Base-by-base conservation (phyloP, 495 filamentous ascomycete species). In the Aeminium ludgeri region DNA sequence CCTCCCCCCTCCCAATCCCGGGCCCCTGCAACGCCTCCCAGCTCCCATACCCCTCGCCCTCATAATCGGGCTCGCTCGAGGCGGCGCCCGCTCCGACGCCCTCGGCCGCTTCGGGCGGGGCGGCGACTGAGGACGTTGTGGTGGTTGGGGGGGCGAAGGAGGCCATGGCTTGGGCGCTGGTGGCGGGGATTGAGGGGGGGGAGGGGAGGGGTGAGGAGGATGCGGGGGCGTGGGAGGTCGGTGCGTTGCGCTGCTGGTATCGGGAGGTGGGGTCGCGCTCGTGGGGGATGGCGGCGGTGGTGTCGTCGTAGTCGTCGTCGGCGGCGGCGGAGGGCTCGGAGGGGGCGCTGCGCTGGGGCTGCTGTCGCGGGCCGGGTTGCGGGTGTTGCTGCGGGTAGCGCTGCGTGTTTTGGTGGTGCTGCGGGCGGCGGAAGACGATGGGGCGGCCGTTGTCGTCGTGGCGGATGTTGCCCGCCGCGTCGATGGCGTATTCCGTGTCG, bases 1-100 rank as follows among this genome's bases (percentile, higher is more conserved):
- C n/a, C n/a, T n/a, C n/a, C n/a, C n/a, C n/a, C n/a, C n/a, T n/a
- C n/a, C n/a, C n/a, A n/a, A n/a, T n/a, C n/a, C n/a, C n/a, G n/a
- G 80, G 46, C 32, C 25, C 38, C 42, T 43, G 73, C 40, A 85
- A 69, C 8, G 61, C 61, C 38, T 89, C 84, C 86, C 86, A 95
- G 7, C 74, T 79, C 7, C 77, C 76, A 62, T 79, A 89, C 10
- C 74, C 80, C 17, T 70, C 59, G 5, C 74, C 74, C 31, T 64
- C 70, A 45, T 76, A 76, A 43, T 74, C 71, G 16, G 44, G 60
- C 47, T n/a, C n/a, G n/a, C n/a, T n/a, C n/a, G n/a, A n/a, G n/a
- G n/a, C n/a, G n/a, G n/a, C n/a, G n/a, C n/a, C n/a, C n/a, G n/a
- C n/a, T n/a, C n/a, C n/a, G n/a, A n/a, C n/a, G n/a, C n/a, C n/a